Conservation (phyloP, 257 asterid genomes). For the Cinchona pubescens region DNA sequence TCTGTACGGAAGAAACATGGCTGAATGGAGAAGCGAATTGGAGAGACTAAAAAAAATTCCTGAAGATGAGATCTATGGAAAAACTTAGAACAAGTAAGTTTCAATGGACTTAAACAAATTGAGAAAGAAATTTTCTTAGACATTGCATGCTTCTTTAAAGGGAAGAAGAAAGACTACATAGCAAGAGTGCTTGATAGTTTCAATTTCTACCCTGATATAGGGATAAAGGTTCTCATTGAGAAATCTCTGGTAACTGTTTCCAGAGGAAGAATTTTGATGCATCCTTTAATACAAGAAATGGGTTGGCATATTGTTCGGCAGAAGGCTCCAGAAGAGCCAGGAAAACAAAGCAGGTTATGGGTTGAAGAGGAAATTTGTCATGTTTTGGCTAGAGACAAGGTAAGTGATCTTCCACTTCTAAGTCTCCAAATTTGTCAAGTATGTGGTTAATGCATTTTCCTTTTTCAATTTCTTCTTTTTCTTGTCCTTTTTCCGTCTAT, state of each 20-base stretch:
- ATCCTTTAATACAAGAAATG: not conserved
- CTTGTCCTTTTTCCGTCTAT: not conserved
- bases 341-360: not conserved
- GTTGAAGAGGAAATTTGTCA: constrained; percentile 1
- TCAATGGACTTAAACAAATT: not conserved
- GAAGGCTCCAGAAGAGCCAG: not conserved
- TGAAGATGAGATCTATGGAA: not conserved
- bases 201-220: not conserved
- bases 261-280: not conserved
- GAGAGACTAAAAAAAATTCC: not conserved
- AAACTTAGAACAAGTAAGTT: not conserved
- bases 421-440: no score
- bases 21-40: not conserved
- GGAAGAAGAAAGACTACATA: constrained; percentile 1
- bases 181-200: not conserved
- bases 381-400: constrained; percentile 6
- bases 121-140: constrained; percentile 14
- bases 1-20: not conserved
- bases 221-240: not conserved
- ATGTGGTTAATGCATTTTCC: no score
- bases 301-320: not conserved
- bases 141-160: constrained; percentile 12
- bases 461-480: no score
- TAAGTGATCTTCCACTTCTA: constrained; percentile 2
- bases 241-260: not conserved